Conservation (phyloP, 2,329 filamentous ascomycete genomes). For the Lecanosticta acicola region DNA sequence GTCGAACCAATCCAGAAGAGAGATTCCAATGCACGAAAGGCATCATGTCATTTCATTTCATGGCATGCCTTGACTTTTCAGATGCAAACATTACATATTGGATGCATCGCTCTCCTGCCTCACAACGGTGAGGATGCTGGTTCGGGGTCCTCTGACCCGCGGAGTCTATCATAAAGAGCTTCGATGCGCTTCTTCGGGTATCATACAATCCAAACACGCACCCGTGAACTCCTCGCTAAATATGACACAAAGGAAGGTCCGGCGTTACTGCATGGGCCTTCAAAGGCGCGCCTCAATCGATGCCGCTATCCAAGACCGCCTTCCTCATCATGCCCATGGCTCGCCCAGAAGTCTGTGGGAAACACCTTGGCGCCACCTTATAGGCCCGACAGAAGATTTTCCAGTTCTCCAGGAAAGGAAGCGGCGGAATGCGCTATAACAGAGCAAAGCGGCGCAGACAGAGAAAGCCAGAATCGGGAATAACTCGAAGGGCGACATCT, state of each 20-base stretch:
- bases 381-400: conserved; percentile 14
- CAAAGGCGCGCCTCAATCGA: too few species aligned
- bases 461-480: conserved; percentile 18
- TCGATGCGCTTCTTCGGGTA: too few species aligned
- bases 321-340: conserved; percentile 9
- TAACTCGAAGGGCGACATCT: conserved; percentile 16
- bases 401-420: conserved; percentile 23
- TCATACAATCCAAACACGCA: not conserved
- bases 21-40: too few species aligned
- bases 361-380: conserved; percentile 23
- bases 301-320: too few species aligned
- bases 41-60: too few species aligned
- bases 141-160: not conserved
- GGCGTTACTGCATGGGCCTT: too few species aligned
- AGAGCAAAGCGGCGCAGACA: conserved; percentile 16
- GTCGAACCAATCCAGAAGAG: too few species aligned
- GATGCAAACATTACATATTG: too few species aligned
- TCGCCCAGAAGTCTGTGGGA: conserved; percentile 22
- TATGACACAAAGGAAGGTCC: too few species aligned
- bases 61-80: too few species aligned
- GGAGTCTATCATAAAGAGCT: not conserved
- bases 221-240: not conserved
- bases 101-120: too few species aligned
- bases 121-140: not conserved
- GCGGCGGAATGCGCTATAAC: conserved; percentile 25